phyloP scores from a whole-genome alignment of 805 yeast species.

The Ogataea methanolica region DNA sequence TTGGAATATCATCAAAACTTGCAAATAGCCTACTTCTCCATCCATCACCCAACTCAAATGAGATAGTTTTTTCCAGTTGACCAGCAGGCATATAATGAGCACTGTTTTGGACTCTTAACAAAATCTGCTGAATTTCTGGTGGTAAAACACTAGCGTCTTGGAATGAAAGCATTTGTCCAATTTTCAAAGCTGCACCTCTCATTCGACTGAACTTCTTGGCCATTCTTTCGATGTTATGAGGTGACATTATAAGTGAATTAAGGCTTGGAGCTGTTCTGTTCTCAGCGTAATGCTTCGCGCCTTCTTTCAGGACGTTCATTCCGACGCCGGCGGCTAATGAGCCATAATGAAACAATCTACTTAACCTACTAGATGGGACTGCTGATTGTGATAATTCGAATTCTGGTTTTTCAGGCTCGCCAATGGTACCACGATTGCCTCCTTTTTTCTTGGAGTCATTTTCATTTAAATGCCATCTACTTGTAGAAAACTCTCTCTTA shows the following conservation, averaged over 20 bases:
- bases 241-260: conserved; percentile 63
- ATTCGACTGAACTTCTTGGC: conserved; percentile 84
- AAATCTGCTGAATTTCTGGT: conserved; percentile 71
- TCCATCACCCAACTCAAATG: conserved; percentile 64
- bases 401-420: conserved; percentile 32
- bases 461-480: conserved; percentile 1
- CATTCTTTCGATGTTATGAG: conserved; percentile 80
- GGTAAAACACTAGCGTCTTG: conserved; percentile 88
- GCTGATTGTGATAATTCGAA: conserved; percentile 56
- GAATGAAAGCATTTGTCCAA: conserved; percentile 95
- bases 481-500: conserved; percentile 19
- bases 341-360: conserved; percentile 90
- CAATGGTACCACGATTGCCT: conserved; percentile 15
- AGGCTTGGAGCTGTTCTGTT: conserved; percentile 41
- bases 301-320: conserved; percentile 73
- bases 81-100: conserved; percentile 97
- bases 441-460: background rate
- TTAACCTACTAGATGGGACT: conserved; percentile 84
- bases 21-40: conserved; percentile 72
- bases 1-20: conserved; percentile 79
- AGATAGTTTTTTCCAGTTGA: conserved; percentile 76
- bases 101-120: conserved; percentile 82
- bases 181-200: conserved; percentile 98
- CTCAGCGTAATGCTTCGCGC: conserved; percentile 60
- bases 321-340: conserved; percentile 89